These are phyloP conservation scores for Cercospora brassicicola DNA, from an alignment of 2,329 filamentous ascomycete species.

Conservation along the genomic window DNA sequence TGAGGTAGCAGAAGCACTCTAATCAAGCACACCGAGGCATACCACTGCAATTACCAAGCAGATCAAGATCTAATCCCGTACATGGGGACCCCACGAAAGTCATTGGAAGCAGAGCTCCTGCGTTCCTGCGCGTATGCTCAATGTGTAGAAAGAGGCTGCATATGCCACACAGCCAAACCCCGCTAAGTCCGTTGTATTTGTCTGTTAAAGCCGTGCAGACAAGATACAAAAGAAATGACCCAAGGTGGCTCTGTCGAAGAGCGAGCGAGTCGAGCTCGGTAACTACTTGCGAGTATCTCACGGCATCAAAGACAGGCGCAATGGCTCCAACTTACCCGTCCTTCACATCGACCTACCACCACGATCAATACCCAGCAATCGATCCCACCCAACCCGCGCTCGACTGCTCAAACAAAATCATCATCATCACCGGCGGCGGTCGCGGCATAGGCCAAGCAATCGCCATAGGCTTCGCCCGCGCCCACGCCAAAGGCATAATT, in stretches of 20 bases:
- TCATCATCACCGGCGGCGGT: constrained; percentile 36
- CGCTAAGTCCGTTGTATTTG: neutral
- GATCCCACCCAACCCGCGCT: constrained; percentile 45
- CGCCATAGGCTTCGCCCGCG: constrained; percentile 24
- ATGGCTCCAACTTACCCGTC: constrained; percentile 28
- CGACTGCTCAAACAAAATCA: constrained; percentile 43
- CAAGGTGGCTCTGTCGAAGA: neutral
- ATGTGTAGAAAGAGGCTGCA: neutral
- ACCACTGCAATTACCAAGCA: neutral
- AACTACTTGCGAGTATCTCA: neutral
- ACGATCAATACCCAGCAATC: constrained; percentile 40
- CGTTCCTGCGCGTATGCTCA: neutral
- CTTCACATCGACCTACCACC: constrained; percentile 44
- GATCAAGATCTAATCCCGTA: neutral
- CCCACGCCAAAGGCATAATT: constrained; percentile 21
- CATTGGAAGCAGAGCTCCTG: neutral
- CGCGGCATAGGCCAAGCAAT: constrained; percentile 25
- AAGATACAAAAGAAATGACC: neutral
- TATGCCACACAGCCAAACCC: neutral
- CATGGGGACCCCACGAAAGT: neutral
- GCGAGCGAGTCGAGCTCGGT: neutral
- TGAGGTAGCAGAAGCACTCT: neutral
- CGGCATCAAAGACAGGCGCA: neutral
- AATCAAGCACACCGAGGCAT: neutral
- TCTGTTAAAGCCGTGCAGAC: neutral